These are phyloP conservation scores for Ustilago crameri DNA, from an alignment of 1,284 basidiomycete genomes.

Conservation along the genomic window DNA sequence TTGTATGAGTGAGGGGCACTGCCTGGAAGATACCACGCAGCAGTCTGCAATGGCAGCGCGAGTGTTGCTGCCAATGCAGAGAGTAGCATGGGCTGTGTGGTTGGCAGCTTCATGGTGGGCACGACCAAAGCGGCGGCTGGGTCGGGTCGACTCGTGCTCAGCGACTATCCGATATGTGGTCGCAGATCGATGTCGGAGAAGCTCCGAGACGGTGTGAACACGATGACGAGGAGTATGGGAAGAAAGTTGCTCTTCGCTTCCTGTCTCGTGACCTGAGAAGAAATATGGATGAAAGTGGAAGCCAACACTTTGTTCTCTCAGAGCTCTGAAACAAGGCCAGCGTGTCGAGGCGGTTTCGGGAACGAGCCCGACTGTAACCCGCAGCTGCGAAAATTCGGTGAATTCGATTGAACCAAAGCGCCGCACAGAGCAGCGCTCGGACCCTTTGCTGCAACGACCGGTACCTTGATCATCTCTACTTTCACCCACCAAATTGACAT, in stretches of 20 bases:
- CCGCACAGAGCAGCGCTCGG: constrained; percentile 5
- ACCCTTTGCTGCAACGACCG: constrained; percentile 8
- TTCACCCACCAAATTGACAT: too few relatives aligned
- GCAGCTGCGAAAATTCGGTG: not conserved
- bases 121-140: not conserved
- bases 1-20: constrained; percentile 68
- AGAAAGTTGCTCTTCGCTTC: not conserved
- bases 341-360: too few relatives aligned
- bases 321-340: too few relatives aligned
- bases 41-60: constrained; percentile 15
- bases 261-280: not conserved
- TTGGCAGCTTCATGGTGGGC: constrained; percentile 23
- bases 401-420: not conserved
- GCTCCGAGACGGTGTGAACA: not conserved
- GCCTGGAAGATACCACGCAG: constrained; percentile 69
- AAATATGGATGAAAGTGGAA: not conserved
- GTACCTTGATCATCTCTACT: too few relatives aligned
- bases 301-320: not conserved
- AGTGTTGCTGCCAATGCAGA: constrained; percentile 22
- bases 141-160: not conserved
- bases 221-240: not conserved
- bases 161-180: not conserved
- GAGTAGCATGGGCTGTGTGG: constrained; percentile 11
- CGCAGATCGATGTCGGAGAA: not conserved
- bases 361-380: too few relatives aligned